A percentile compares a stretch with the other conserved stretches of the same genome.
Conservation (phyloP, 2,329 filamentous ascomycete species). For the Harringtonia aguacate region DNA sequence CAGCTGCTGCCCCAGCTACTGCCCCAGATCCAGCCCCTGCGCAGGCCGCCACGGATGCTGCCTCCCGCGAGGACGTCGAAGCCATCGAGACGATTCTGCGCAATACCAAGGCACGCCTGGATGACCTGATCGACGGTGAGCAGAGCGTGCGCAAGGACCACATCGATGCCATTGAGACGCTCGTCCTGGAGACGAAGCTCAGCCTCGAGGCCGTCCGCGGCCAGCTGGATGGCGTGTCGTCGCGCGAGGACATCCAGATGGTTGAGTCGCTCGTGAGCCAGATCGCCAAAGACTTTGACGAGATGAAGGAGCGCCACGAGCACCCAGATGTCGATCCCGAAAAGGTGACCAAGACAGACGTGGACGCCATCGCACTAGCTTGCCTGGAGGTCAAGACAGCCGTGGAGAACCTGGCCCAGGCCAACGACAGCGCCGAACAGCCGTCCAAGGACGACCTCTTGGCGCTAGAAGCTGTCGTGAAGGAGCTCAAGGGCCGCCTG, state of each 20-base stretch:
- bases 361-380: conserved; percentile 70
- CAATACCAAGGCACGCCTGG: conserved; percentile 80
- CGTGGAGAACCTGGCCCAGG: conserved; percentile 61
- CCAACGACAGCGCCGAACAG: conserved; percentile 54
- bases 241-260: conserved; percentile 63
- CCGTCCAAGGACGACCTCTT: conserved; percentile 70
- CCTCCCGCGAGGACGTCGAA: conserved; percentile 74
- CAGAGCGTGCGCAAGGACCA: conserved; percentile 58
- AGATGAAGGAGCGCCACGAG: conserved; percentile 50
- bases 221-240: conserved; percentile 35
- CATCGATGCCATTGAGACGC: conserved; percentile 52
- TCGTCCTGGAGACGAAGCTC: conserved; percentile 65
- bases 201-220: conserved; percentile 38
- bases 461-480: conserved; percentile 56
- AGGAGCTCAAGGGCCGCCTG: conserved; percentile 53
- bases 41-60: conserved; percentile 29
- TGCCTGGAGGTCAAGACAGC: conserved; percentile 77
- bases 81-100: conserved; percentile 84
- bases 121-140: conserved; percentile 66
- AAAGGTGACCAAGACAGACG: conserved; percentile 67
- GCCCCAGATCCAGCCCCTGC: not conserved
- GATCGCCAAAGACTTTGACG: conserved; percentile 64
- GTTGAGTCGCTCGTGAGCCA: conserved; percentile 73
- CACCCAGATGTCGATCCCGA: conserved; percentile 47
- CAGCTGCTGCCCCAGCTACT: not conserved